phyloP scores from a whole-genome alignment of 1,139 yeast genomes.

The Magnusiomyces tetraspermus region DNA sequence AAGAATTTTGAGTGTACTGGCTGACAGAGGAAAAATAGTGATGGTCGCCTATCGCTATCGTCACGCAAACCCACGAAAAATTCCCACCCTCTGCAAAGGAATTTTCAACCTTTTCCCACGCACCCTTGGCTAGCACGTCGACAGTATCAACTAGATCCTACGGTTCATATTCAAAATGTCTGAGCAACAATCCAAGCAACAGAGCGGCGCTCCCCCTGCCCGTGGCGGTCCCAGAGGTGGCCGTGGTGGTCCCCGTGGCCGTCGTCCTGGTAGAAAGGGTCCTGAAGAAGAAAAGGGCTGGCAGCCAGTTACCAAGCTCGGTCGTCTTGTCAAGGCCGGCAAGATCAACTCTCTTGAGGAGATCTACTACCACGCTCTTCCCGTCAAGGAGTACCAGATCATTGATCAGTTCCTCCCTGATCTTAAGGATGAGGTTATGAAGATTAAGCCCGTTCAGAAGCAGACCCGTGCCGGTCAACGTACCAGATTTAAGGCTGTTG shows the following conservation, averaged over 20 bases:
- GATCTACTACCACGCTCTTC: slow-evolving; percentile 98
- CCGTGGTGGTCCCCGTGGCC: slow-evolving; percentile 48
- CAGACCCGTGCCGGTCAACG: slow-evolving; percentile 99
- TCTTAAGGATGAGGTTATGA: slow-evolving; percentile 98
- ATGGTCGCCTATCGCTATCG: neutral
- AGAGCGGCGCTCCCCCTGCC: slow-evolving; percentile 20
- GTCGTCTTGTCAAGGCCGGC: slow-evolving; percentile 99
- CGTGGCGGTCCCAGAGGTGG: slow-evolving; percentile 32
- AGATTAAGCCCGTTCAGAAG: slow-evolving; percentile 99
- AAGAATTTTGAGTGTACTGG: neutral
- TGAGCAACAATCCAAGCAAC: neutral
- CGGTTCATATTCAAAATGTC: neutral
- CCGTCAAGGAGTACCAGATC: slow-evolving; percentile 99
- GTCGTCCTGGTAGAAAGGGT: slow-evolving; percentile 54
- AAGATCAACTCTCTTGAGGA: slow-evolving; percentile 95
- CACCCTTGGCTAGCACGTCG: neutral
- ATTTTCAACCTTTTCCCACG: neutral
- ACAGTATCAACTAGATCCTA: neutral
- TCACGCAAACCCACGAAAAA: neutral
- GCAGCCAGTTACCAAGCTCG: slow-evolving; percentile 99
- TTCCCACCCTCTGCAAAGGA: neutral
- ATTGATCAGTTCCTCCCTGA: slow-evolving; percentile 93
- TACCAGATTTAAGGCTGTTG: slow-evolving; percentile 99
- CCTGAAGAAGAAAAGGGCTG: slow-evolving; percentile 71
- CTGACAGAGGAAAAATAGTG: neutral